Percentiles rank a stretch among this genome's conserved stretches.
Conservation (phyloP, 140 eudicot genomes). For the Senecio squalidus region DNA sequence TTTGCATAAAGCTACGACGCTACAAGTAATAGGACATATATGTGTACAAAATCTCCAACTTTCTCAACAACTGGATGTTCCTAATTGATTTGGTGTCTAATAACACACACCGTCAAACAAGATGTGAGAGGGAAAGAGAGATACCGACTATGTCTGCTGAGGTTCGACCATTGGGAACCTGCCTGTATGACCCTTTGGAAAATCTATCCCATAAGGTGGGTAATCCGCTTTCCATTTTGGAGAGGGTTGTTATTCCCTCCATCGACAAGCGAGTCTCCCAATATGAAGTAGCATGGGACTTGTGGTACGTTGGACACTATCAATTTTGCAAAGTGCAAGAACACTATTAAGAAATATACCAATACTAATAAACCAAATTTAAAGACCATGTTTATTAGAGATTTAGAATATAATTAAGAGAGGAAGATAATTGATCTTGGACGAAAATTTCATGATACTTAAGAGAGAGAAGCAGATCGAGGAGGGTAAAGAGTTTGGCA, state of each 20-base stretch:
- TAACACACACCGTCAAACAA: no score
- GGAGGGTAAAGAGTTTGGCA: not conserved
- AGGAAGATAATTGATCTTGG: not conserved
- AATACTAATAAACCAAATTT: not conserved
- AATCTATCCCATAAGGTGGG: no score
- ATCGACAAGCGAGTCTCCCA: no score
- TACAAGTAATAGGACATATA: no score
- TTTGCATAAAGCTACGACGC: no score
- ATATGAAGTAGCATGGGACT: no score
- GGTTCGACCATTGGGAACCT: slow-evolving; percentile 39
- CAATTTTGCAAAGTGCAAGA: not conserved
- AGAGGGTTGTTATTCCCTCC: slow-evolving; percentile 38
- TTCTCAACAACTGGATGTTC: no score
- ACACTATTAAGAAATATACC: not conserved
- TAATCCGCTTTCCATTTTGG: slow-evolving; percentile 26
- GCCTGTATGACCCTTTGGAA: slow-evolving; percentile 30
- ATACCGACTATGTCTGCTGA: slow-evolving; percentile 14
- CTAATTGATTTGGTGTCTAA: no score
- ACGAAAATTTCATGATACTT: not conserved
- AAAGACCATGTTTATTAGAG: not conserved
- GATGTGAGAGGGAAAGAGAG: not conserved
- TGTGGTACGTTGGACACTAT: slow-evolving; percentile 9
- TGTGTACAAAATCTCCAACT: no score
- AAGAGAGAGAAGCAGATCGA: not conserved
- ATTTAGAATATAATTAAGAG: no score